A percentile compares a stretch with the other conserved stretches of the same genome.
phyloP scores from a whole-genome alignment of 257 asterid genomes.

The Ballota nigra region DNA sequence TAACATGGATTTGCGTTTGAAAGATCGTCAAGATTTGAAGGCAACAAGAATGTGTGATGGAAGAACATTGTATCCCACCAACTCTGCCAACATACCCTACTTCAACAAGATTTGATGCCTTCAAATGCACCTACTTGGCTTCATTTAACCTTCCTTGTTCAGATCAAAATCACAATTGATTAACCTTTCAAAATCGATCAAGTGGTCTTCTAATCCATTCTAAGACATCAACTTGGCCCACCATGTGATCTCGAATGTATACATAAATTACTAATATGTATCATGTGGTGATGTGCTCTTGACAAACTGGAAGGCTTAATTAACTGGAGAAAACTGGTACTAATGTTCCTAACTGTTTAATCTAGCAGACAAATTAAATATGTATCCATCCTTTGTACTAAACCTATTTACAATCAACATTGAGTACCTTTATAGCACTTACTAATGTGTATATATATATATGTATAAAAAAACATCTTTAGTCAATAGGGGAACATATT shows the following conservation, averaged over 20 bases:
- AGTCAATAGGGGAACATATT: too few species aligned
- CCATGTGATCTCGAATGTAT: not conserved
- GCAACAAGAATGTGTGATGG: too few species aligned
- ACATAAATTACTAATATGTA: not conserved
- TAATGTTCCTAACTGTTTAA: not conserved
- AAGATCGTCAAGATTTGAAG: too few species aligned
- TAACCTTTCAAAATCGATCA: not conserved
- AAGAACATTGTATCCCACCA: too few species aligned
- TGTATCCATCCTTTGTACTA: too few species aligned
- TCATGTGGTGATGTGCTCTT: constrained; percentile 6
- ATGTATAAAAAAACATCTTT: too few species aligned
- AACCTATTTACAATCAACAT: too few species aligned
- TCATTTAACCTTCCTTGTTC: not conserved
- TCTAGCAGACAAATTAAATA: too few species aligned
- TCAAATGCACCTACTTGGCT: not conserved
- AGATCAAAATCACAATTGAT: not conserved
- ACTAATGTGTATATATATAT: too few species aligned
- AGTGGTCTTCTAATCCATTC: not conserved
- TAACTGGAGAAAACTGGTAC: not conserved
- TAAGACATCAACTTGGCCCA: not conserved
- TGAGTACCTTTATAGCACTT: too few species aligned
- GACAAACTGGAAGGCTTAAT: not conserved
- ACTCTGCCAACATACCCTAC: too few species aligned
- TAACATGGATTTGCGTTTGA: not conserved
- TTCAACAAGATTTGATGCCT: not conserved